Evolutionary conservation across 768 basidiomycete genomes (phyloP).

Genomic region (Lactarius tabidus): DNA sequence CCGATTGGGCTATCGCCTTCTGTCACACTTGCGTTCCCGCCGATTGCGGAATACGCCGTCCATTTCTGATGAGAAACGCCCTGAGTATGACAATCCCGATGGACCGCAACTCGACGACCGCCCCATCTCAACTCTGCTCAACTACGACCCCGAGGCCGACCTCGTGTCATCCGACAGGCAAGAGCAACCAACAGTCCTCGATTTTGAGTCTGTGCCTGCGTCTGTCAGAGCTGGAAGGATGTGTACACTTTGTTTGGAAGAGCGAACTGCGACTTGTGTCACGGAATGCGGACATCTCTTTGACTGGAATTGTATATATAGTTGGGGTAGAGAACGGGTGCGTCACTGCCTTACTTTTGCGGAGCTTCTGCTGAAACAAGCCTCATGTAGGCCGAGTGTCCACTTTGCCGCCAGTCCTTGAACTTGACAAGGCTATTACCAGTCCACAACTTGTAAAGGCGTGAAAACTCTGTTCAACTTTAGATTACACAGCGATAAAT

Average conservation of each 20-base stretch:
- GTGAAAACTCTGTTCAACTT: conserved; percentile 1
- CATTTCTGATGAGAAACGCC: conserved; percentile 35
- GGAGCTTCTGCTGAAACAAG: conserved; percentile 11
- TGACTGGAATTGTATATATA: conserved; percentile 86
- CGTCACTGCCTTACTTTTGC: conserved; percentile 17
- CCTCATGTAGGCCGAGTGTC: conserved; percentile 69
- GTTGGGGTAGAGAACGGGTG: conserved; percentile 87
- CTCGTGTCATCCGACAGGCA: conserved; percentile 60
- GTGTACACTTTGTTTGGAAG: conserved; percentile 83
- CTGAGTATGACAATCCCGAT: conserved; percentile 32
- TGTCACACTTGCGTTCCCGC: conserved; percentile 41
- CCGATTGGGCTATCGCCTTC: conserved; percentile 59
- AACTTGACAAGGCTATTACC: conserved; percentile 67
- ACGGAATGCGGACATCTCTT: conserved; percentile 91
- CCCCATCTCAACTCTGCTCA: conserved; percentile 55
- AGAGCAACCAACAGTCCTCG: conserved; percentile 63
- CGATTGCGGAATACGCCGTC: conserved; percentile 22
- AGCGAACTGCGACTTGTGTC: conserved; percentile 73
- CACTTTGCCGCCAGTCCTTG: conserved; percentile 76
- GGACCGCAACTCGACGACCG: conserved; percentile 56
- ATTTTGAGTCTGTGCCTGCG: conserved; percentile 52
- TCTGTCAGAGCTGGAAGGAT: conserved; percentile 54
- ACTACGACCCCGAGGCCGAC: conserved; percentile 49
- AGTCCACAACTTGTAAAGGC: conserved; percentile 72
- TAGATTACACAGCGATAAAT: conserved; percentile 8